Evolutionary conservation across 73 alveolate genomes (phyloP).

Genomic region (Effrenium voratum): DNA sequence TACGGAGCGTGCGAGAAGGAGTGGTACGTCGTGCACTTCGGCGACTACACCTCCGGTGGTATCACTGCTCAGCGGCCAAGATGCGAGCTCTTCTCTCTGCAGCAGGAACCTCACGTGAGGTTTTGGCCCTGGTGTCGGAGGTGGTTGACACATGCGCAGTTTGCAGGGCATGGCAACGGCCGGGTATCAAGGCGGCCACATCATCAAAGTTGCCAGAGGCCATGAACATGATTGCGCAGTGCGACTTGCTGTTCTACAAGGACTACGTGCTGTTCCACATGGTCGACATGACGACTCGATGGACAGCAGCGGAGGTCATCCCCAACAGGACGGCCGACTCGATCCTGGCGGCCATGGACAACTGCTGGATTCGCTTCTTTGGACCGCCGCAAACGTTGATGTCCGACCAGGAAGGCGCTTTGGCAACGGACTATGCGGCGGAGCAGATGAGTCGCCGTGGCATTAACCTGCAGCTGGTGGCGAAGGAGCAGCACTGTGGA

Average conservation of each 20-base stretch:
- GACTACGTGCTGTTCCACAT: background rate
- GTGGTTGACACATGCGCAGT: slow-evolving; percentile 27
- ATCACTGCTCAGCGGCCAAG: background rate
- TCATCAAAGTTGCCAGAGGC: background rate
- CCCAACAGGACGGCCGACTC: background rate
- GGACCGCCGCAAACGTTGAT: slow-evolving; percentile 13
- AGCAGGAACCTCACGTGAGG: background rate
- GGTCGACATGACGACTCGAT: slow-evolving; percentile 4
- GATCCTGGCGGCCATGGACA: background rate
- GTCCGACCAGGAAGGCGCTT: slow-evolving; percentile 45
- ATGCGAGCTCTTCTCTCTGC: background rate
- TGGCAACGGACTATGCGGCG: background rate
- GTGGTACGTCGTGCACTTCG: slow-evolving; percentile 13
- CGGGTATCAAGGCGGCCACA: background rate
- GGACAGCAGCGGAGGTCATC: background rate
- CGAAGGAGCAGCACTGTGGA: background rate
- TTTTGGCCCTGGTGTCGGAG: background rate
- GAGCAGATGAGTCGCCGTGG: background rate
- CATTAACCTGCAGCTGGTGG: background rate
- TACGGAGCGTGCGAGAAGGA: background rate
- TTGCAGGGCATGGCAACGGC: slow-evolving; percentile 29
- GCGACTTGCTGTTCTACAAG: slow-evolving; percentile 7
- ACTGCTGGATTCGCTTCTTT: background rate
- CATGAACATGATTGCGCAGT: background rate
- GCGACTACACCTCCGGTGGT: slow-evolving; percentile 54